Percentiles rank a stretch among this genome's conserved stretches.
Conservation (phyloP, 2,329 filamentous ascomycete species). For the Tolypocladium pustulatum region DNA sequence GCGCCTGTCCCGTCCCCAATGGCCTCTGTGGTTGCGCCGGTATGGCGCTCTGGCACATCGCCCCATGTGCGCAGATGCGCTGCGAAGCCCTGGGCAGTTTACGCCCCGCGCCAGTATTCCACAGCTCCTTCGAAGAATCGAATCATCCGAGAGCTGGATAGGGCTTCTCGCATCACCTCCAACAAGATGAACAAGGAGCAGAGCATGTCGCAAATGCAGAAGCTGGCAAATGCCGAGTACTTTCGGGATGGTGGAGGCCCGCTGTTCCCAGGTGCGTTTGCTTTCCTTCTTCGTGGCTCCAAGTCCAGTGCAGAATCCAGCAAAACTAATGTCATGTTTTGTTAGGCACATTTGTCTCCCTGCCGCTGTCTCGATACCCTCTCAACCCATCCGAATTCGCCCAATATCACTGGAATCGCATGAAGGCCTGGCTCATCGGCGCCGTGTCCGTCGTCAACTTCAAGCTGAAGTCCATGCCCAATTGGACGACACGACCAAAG, state of each 20-base stretch:
- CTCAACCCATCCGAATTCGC: constrained; percentile 15
- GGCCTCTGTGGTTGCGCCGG: constrained; percentile 7
- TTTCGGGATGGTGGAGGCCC: constrained; percentile 21
- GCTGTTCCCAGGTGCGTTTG: constrained; percentile 20
- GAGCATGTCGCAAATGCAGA: constrained; percentile 20
- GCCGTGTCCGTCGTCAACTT: constrained; percentile 23
- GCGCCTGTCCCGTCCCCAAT: background rate
- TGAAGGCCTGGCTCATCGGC: constrained; percentile 24
- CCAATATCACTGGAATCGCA: constrained; percentile 25
- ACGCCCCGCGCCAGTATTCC: constrained; percentile 13
- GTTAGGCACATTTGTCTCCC: constrained; percentile 37
- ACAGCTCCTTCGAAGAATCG: constrained; percentile 13
- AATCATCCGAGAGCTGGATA: constrained; percentile 18
- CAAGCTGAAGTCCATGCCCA: constrained; percentile 35
- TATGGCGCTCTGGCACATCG: constrained; percentile 10
- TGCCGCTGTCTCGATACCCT: constrained; percentile 26
- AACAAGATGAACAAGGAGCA: constrained; percentile 15
- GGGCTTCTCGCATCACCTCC: constrained; percentile 9
- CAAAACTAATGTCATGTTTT: background rate
- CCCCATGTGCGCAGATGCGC: constrained; percentile 8
- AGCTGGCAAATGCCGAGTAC: constrained; percentile 19
- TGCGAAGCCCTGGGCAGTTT: constrained; percentile 9
- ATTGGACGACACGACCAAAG: constrained; percentile 27
- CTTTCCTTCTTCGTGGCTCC: background rate
- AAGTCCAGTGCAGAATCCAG: background rate